Conservation (phyloP, 305 asterid genomes). For the Fraxinus latifolia region DNA sequence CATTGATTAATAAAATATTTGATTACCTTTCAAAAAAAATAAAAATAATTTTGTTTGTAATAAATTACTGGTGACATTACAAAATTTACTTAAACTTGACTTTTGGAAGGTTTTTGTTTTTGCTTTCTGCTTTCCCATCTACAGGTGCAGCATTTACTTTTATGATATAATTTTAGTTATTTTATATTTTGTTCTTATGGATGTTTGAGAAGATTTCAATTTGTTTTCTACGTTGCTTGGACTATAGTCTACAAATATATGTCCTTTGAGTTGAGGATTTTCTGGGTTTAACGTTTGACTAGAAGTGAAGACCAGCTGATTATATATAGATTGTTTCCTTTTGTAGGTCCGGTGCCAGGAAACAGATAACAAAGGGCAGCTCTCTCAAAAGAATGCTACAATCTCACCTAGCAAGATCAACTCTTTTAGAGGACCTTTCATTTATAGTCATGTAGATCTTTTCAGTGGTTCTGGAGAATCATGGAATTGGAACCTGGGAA, state of each 20-base stretch:
- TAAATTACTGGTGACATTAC: background rate
- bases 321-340: slow-evolving; percentile 24
- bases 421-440: slow-evolving; percentile 60
- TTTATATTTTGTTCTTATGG: background rate
- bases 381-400: slow-evolving; percentile 41
- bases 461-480: slow-evolving; percentile 95
- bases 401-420: slow-evolving; percentile 35
- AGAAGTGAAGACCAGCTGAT: background rate
- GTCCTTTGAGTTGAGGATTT: background rate
- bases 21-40: too few relatives aligned
- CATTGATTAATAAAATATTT: too few relatives aligned
- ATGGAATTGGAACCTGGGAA: slow-evolving; percentile 81
- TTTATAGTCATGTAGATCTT: slow-evolving; percentile 76
- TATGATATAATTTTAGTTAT: background rate
- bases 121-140: background rate
- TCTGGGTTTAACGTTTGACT: background rate
- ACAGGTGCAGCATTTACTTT: background rate
- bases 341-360: slow-evolving; percentile 41
- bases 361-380: slow-evolving; percentile 38
- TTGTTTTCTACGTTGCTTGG: background rate
- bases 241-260: background rate
- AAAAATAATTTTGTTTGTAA: background rate
- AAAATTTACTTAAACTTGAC: background rate
- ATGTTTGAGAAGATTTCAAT: background rate
- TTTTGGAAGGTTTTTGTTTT: background rate